These are phyloP conservation scores for Pythium sp. DNA, from an alignment of 352 stramenopile species.

Conservation along the genomic window DNA sequence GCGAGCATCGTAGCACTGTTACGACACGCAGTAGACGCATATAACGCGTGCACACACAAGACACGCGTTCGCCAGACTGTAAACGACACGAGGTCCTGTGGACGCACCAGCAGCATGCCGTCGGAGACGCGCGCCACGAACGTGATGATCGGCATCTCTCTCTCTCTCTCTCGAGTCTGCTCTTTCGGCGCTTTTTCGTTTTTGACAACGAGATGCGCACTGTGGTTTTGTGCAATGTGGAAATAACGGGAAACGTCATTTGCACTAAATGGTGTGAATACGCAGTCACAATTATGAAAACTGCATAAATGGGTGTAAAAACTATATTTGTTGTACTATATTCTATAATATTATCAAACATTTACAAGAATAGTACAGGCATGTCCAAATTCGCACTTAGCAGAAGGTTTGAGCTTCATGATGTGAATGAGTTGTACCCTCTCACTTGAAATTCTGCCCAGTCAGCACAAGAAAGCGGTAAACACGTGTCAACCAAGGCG, in stretches of 20 bases:
- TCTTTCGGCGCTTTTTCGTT: not conserved
- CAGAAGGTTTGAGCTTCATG: too few species aligned
- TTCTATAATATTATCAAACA: not conserved
- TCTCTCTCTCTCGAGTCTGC: conserved; percentile 23
- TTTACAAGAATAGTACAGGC: not conserved
- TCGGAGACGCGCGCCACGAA: conserved; percentile 93
- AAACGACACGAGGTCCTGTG: not conserved
- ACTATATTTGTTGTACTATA: not conserved
- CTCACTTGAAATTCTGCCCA: too few species aligned
- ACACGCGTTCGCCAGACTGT: too few species aligned
- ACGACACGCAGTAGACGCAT: not conserved
- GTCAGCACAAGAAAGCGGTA: too few species aligned
- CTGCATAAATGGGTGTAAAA: not conserved
- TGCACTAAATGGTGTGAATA: not conserved
- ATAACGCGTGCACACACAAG: not conserved
- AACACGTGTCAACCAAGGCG: too few species aligned
- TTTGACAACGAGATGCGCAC: not conserved
- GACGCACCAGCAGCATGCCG: conserved; percentile 88
- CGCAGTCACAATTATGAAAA: not conserved
- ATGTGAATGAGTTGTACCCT: too few species aligned
- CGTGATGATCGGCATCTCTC: conserved; percentile 91
- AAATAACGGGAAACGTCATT: not conserved
- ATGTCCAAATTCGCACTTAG: too few species aligned
- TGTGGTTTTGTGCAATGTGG: not conserved
- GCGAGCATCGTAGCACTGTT: not conserved